These are phyloP conservation scores for Medicago lupulina DNA, from an alignment of 306 rosid genomes.

Conservation along the genomic window DNA sequence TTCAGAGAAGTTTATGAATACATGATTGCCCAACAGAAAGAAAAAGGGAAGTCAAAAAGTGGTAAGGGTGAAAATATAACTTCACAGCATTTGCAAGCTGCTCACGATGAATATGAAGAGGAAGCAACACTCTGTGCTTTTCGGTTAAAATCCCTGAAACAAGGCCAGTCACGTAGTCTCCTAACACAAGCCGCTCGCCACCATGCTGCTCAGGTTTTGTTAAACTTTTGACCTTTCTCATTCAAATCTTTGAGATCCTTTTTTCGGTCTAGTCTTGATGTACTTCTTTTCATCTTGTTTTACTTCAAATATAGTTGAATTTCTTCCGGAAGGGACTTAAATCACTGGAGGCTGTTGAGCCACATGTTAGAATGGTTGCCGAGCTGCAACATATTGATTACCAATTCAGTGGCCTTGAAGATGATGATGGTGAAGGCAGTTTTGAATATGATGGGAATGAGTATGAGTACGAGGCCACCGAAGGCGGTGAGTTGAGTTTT, in stretches of 20 bases:
- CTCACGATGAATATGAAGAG: constrained; percentile 70
- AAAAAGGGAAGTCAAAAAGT: constrained; percentile 80
- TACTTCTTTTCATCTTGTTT: constrained; percentile 27
- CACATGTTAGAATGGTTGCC: constrained; percentile 72
- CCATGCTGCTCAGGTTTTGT: constrained; percentile 84
- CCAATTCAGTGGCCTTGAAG: constrained; percentile 78
- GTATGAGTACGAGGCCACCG: constrained; percentile 48
- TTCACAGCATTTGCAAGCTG: constrained; percentile 68
- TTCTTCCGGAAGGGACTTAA: constrained; percentile 87
- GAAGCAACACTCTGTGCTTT: constrained; percentile 80
- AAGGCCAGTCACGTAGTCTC: constrained; percentile 89
- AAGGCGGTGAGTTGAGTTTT: constrained; percentile 76
- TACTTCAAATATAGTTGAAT: constrained; percentile 63
- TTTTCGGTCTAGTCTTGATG: constrained; percentile 29
- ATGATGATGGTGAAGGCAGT: constrained; percentile 56
- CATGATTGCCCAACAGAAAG: constrained; percentile 70
- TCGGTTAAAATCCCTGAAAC: constrained; percentile 83
- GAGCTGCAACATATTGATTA: constrained; percentile 81
- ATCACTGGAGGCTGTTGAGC: constrained; percentile 88
- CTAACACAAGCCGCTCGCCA: constrained; percentile 95
- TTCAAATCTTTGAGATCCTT: constrained; percentile 21
- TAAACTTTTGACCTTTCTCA: constrained; percentile 30
- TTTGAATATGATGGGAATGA: constrained; percentile 51
- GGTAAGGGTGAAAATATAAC: constrained; percentile 69
- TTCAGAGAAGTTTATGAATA: constrained; percentile 81